A percentile compares a stretch with the other conserved stretches of the same genome.
Conservation (phyloP, 1,139 yeast genomes). For the Taphrina pruni region DNA sequence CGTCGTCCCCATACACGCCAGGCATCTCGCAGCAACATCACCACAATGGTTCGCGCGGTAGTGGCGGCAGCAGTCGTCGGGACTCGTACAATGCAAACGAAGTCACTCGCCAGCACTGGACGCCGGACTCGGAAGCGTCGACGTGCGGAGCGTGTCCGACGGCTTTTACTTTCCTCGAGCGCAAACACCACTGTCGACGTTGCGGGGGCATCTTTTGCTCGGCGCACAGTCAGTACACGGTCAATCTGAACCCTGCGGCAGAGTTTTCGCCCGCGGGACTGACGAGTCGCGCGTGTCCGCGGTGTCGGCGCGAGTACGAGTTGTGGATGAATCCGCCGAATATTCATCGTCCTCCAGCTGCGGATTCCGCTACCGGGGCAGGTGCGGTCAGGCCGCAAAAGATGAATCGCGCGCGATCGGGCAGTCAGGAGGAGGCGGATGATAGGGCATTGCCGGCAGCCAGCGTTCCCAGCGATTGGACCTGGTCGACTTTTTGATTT, state of each 20-base stretch:
- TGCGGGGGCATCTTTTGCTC: constrained; percentile 36
- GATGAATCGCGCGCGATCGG: constrained; percentile 6
- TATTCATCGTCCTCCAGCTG: constrained; percentile 9
- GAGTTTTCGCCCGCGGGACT: constrained; percentile 25
- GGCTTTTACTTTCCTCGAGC: constrained; percentile 60
- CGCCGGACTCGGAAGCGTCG: constrained; percentile 43
- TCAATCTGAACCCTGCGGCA: constrained; percentile 22
- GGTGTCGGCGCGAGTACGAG: constrained; percentile 35
- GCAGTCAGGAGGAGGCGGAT: constrained; percentile 17
- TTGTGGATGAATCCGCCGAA: constrained; percentile 37
- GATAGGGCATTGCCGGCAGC: constrained; percentile 37
- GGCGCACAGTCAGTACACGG: constrained; percentile 37
- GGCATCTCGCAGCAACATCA: background rate
- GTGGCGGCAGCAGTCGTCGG: background rate
- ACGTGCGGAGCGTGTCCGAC: constrained; percentile 50
- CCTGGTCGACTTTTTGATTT: constrained; percentile 35
- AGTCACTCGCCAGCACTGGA: constrained; percentile 45
- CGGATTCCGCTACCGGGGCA: background rate
- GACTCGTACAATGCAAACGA: constrained; percentile 4
- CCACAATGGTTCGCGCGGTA: background rate
- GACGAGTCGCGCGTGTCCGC: constrained; percentile 30
- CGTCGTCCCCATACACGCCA: constrained; percentile 11
- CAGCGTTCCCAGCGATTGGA: constrained; percentile 39
- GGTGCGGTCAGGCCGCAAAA: constrained; percentile 24
- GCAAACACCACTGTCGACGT: constrained; percentile 39